Evolutionary conservation across 768 basidiomycete species (phyloP).

Genomic region (Boletus sensibilis): DNA sequence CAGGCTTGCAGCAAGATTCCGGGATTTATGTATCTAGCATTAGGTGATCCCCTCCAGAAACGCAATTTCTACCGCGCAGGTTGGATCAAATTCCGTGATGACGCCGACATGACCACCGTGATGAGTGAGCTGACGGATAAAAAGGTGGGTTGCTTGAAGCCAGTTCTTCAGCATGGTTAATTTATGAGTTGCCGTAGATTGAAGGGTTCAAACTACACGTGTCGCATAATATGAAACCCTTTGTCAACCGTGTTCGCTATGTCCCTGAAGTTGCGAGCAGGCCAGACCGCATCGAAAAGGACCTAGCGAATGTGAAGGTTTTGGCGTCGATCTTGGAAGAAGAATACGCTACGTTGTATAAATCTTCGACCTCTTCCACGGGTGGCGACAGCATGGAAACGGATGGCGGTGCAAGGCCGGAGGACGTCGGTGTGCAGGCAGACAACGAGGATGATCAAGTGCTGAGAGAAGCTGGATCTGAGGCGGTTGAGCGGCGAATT

Average conservation of each 20-base stretch:
- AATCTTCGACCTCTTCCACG: constrained; percentile 22
- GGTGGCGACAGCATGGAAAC: constrained; percentile 25
- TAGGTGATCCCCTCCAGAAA: constrained; percentile 91
- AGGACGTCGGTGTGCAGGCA: constrained; percentile 35
- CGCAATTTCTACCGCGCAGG: constrained; percentile 93
- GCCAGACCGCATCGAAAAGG: constrained; percentile 78
- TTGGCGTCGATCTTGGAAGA: constrained; percentile 76
- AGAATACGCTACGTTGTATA: constrained; percentile 56
- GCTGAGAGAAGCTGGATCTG: constrained; percentile 64
- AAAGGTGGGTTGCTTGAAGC: constrained; percentile 54
- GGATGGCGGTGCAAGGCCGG: constrained; percentile 29
- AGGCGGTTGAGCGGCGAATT: constrained; percentile 79
- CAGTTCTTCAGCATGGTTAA: constrained; percentile 1
- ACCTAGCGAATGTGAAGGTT: constrained; percentile 70
- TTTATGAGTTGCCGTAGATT: constrained; percentile 51
- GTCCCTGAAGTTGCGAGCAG: constrained; percentile 81
- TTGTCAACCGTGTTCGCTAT: constrained; percentile 73
- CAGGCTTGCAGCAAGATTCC: constrained; percentile 76
- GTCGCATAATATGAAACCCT: constrained; percentile 74
- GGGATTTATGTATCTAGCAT: constrained; percentile 84
- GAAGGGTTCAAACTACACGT: constrained; percentile 94
- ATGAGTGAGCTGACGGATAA: constrained; percentile 77
- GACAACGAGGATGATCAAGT: constrained; percentile 48
- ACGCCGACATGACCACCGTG: constrained; percentile 75
- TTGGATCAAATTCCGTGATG: constrained; percentile 85